These are phyloP conservation scores for Dactylellina cionopaga DNA, from an alignment of 2,329 filamentous ascomycete genomes.

Conservation along the genomic window DNA sequence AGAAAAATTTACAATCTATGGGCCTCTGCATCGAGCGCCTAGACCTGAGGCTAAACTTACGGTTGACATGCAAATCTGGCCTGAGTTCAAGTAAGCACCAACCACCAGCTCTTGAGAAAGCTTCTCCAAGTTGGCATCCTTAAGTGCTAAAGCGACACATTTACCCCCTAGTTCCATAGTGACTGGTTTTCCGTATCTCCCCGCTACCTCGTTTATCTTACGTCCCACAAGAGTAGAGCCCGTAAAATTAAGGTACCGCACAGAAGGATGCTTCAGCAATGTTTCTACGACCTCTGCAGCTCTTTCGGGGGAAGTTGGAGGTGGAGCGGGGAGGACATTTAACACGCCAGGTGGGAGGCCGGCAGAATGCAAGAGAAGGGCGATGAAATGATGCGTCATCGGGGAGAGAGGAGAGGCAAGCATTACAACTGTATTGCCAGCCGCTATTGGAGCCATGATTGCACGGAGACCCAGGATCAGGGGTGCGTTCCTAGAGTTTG, in stretches of 20 bases:
- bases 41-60: too few species aligned
- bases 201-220: slow-evolving; percentile 75
- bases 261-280: slow-evolving; percentile 72
- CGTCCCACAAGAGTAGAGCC: slow-evolving; percentile 77
- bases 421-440: slow-evolving; percentile 79
- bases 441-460: slow-evolving; percentile 72
- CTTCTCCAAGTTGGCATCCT: slow-evolving; percentile 78
- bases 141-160: slow-evolving; percentile 78
- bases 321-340: slow-evolving; percentile 72
- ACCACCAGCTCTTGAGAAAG: slow-evolving; percentile 75
- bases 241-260: slow-evolving; percentile 82
- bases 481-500: slow-evolving; percentile 67
- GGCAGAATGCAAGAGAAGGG: slow-evolving; percentile 74
- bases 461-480: slow-evolving; percentile 67
- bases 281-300: slow-evolving; percentile 74
- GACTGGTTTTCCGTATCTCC: slow-evolving; percentile 79
- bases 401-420: slow-evolving; percentile 77
- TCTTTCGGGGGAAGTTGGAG: slow-evolving; percentile 66
- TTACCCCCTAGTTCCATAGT: slow-evolving; percentile 87
- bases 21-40: too few species aligned
- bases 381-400: slow-evolving; percentile 71
- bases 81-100: slow-evolving; percentile 77
- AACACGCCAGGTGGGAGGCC: slow-evolving; percentile 79
- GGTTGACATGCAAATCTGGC: slow-evolving; percentile 88
- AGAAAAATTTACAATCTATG: too few species aligned